Evolutionary conservation across 768 basidiomycete species (phyloP).

Genomic region (Tephrocybe rancida): DNA sequence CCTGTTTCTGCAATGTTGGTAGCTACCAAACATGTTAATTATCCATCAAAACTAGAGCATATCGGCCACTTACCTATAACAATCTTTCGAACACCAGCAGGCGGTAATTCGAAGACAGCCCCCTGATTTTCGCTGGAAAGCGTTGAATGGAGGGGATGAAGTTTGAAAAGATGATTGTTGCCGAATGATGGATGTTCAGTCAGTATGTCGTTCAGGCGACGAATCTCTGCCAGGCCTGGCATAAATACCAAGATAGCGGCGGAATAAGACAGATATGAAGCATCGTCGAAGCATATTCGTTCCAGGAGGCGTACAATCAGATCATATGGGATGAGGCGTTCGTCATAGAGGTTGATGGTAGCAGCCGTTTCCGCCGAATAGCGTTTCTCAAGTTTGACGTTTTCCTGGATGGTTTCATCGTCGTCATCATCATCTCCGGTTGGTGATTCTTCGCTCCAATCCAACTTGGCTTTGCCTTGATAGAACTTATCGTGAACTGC

Average conservation of each 20-base stretch:
- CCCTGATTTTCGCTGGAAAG: constrained; percentile 91
- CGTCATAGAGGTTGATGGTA: constrained; percentile 86
- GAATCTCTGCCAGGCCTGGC: constrained; percentile 94
- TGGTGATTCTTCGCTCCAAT: constrained; percentile 79
- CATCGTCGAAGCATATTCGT: constrained; percentile 74
- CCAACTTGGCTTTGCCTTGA: constrained; percentile 58
- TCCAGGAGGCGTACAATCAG: constrained; percentile 86
- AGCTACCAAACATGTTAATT: constrained; percentile 42
- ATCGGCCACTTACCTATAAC: constrained; percentile 71
- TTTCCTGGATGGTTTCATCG: constrained; percentile 45
- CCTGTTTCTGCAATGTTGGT: constrained; percentile 97
- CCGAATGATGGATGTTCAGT: constrained; percentile 77
- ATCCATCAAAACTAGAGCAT: background rate
- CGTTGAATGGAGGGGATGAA: constrained; percentile 90
- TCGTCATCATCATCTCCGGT: constrained; percentile 71
- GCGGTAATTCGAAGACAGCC: constrained; percentile 89
- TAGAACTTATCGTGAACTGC: constrained; percentile 67
- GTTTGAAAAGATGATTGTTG: constrained; percentile 58
- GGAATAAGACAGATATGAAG: constrained; percentile 56
- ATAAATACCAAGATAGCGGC: constrained; percentile 89
- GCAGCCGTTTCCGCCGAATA: constrained; percentile 75
- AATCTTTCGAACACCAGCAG: constrained; percentile 82
- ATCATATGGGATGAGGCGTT: constrained; percentile 89
- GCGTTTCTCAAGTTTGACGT: constrained; percentile 68
- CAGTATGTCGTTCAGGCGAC: constrained; percentile 82